Base-by-base conservation (phyloP, 495 filamentous ascomycete genomes). In the Lasiosphaeria hispida region DNA sequence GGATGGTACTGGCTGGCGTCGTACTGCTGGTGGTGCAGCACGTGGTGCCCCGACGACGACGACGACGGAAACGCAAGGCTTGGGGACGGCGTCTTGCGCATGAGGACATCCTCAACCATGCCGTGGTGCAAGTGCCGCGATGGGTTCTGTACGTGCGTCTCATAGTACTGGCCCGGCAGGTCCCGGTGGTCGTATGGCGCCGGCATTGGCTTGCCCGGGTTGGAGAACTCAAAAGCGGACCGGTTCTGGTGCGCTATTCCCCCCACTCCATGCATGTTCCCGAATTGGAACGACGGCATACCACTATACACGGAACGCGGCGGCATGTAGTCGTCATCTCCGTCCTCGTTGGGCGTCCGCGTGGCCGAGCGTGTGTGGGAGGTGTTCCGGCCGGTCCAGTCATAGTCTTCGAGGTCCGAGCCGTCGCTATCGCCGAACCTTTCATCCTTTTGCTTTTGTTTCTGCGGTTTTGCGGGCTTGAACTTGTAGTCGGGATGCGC, bases 401-500 rank as follows among this genome's bases (percentile, higher is more conserved):
- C 65, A 36, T 59, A 72, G 37, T 75, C 72, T 13, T 71, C 70
- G 39, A 76, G 67, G 7, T 73, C 69, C 7, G 69, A 67, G 3
- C 58, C 67, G 43, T 69, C 75, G 39, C 74, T 79, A 44, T 72
- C 68, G 38, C 65, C 70, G 35, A 59, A 64, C 7, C 65, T 68
- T 40, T 42, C 68, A 23, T 67, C 72, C 38, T 77, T 73, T 48
- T 68, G 72, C 34, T 77, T 79, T 56, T 64, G 64, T 35, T 77
- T 85, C 54, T 73, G 75, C 23, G 86, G 77, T 71, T 96, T 96
- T 49, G 85, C 80, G 2, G 94, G 94, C 38, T 90, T 87, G 74
- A 97, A 98, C 71, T 96, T 97, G 78, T 98, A 98, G 34, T 87
- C 87, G 1, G 94, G 94, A 65, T 95, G 90, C 10, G 93, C 90